A percentile compares a stretch with the other conserved stretches of the same genome.
phyloP scores from a whole-genome alignment of 2,329 filamentous ascomycete genomes.

The Alternaria ethzedia region DNA sequence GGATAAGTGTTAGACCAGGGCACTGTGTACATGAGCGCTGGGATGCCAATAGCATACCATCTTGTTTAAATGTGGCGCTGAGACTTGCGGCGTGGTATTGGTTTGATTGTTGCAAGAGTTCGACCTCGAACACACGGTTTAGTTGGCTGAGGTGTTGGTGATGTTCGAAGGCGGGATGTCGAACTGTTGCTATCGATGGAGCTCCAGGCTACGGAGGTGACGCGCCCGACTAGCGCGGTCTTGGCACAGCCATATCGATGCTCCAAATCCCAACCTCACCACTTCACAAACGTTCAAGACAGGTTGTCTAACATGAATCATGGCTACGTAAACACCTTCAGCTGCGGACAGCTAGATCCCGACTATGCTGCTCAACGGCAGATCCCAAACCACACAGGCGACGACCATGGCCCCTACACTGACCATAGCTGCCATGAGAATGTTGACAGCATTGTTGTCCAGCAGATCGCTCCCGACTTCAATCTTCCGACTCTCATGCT shows the following conservation, averaged over 20 bases:
- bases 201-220: slow-evolving; percentile 33
- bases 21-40: background rate
- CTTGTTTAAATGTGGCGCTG: slow-evolving; percentile 3
- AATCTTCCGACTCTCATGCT: slow-evolving; percentile 58
- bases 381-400: slow-evolving; percentile 40
- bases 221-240: slow-evolving; percentile 37
- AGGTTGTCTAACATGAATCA: background rate
- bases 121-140: background rate
- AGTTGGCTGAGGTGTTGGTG: background rate
- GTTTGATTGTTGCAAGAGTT: background rate
- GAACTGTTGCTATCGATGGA: slow-evolving; percentile 13
- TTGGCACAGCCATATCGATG: slow-evolving; percentile 26
- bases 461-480: slow-evolving; percentile 75
- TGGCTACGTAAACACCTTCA: background rate
- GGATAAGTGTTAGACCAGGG: slow-evolving; percentile 14
- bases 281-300: background rate
- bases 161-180: slow-evolving; percentile 9
- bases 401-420: slow-evolving; percentile 77
- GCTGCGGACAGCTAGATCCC: slow-evolving; percentile 10
- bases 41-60: slow-evolving; percentile 17
- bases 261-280: background rate
- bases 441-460: slow-evolving; percentile 96
- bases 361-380: slow-evolving; percentile 35
- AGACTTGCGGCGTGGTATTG: background rate
- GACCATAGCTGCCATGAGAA: slow-evolving; percentile 85